phyloP scores from a whole-genome alignment of 257 asterid species.

The Solanum verrucosum region DNA sequence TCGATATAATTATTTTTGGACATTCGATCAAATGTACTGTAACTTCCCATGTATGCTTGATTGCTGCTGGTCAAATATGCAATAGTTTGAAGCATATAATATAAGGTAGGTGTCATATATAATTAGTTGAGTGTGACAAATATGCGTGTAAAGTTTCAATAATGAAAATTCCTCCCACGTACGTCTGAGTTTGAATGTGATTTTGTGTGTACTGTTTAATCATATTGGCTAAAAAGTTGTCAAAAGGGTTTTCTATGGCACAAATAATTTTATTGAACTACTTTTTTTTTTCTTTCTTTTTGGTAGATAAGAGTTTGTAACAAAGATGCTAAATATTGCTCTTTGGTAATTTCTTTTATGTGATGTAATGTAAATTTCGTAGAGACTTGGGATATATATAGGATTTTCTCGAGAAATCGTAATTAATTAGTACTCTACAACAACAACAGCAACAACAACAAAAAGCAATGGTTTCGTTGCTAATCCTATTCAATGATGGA shows the following conservation, averaged over 20 bases:
- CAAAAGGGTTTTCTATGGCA: not conserved
- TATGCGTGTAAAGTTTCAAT: conserved; percentile 1
- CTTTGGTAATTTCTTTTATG: not conserved
- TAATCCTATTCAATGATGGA: not conserved
- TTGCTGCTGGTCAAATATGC: not conserved
- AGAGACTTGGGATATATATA: not conserved
- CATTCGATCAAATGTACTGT: not conserved
- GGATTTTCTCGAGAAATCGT: not conserved
- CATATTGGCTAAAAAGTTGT: not conserved
- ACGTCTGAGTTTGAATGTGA: not conserved
- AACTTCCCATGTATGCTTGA: not conserved
- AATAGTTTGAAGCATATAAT: not conserved
- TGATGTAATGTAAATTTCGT: not conserved
- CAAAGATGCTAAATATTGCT: not conserved
- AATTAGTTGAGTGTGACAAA: not conserved
- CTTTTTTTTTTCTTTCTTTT: not conserved
- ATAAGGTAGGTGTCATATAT: not conserved
- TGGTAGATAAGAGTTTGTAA: not conserved
- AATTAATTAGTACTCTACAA: not conserved
- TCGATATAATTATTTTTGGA: not conserved
- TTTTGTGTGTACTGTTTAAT: not conserved
- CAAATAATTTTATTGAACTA: not conserved
- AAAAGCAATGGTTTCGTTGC: not conserved
- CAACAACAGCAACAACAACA: too few relatives aligned
- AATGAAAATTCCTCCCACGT: not conserved